Evolutionary conservation across 306 rosid genomes (phyloP), one percentile per base, ranked within the genome.

Genomic region (Vigna angularis): DNA sequence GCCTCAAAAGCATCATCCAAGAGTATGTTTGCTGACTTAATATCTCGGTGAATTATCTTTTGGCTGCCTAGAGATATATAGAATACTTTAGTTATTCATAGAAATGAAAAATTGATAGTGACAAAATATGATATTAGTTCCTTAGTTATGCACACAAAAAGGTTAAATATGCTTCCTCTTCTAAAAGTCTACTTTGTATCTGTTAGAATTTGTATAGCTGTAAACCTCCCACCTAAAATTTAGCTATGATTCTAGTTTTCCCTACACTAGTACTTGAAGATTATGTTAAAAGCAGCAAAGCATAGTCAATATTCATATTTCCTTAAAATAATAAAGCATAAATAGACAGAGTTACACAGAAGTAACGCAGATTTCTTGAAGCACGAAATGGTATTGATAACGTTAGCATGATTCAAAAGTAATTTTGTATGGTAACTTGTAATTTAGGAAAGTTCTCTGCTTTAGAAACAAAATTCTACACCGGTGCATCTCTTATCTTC

Each of bases 11-110:
- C 84, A 67, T 91, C 85, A 83, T 96, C 98, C 85, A 96, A 77
- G 38, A 96, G 95, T 79, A 96, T 96, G 83, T 96, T 96, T 42
- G 94, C 93, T 2, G 99, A 93, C 82, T 96, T 96, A 53, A 96
- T 96, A 84, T 96, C 99, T 87, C 98, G 87, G 88, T 96, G 98
- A 77, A 96, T 96, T 72, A 96, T 93, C 80, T 86, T 93, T 75
- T 97, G 99, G 88, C 89, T 85, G 89, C 99, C 99, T 96, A 72
- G 69, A 76, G 85, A 80, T 66, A 82, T 69, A 85, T 81, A 56
- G 82, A 66, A 56, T 75, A 80, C 78, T 69, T 77, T 55, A 74
- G 84, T 74, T 82, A 76, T 79, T 85, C 69, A 78, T 40, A 63
- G 16, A 81, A 80, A 47, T 7, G 66, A 74, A 83, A 48, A 22